A percentile compares a stretch with the other conserved stretches of the same genome.
phyloP scores from a whole-genome alignment of 2,329 filamentous ascomycete genomes.

The Aspergillus ochraceus region DNA sequence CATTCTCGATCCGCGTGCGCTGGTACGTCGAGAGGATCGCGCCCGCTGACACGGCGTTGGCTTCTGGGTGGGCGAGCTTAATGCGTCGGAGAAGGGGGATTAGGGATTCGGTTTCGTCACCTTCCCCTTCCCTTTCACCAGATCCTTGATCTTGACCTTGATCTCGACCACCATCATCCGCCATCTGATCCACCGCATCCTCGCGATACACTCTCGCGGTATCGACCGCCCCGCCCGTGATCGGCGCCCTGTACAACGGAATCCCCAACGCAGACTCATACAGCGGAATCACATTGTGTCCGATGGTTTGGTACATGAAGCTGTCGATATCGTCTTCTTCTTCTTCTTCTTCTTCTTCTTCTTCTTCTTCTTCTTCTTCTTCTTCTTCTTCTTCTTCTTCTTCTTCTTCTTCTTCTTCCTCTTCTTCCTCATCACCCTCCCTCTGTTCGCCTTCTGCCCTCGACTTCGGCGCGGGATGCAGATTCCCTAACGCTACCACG shows the following conservation, averaged over 20 bases:
- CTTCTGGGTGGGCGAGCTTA: slow-evolving; percentile 68
- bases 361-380: too few relatives aligned
- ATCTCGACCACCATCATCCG: neutral
- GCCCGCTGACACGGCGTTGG: slow-evolving; percentile 84
- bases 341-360: slow-evolving; percentile 16
- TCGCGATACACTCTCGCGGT: slow-evolving; percentile 68
- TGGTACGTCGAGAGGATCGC: slow-evolving; percentile 96
- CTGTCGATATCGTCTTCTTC: slow-evolving; percentile 75
- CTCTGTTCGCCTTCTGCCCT: too few relatives aligned
- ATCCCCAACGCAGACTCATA: slow-evolving; percentile 77
- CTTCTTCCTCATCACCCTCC: too few relatives aligned
- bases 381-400: too few relatives aligned
- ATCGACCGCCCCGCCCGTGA: slow-evolving; percentile 70
- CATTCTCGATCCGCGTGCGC: slow-evolving; percentile 89
- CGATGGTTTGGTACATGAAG: slow-evolving; percentile 99
- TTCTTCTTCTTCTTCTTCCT: too few relatives aligned
- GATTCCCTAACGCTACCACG: slow-evolving; percentile 84
- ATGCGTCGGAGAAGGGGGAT: slow-evolving; percentile 70
- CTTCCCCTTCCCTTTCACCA: slow-evolving; percentile 7
- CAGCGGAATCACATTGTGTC: slow-evolving; percentile 80
- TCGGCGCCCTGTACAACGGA: slow-evolving; percentile 79
- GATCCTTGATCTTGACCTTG: neutral
- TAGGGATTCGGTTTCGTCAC: slow-evolving; percentile 88
- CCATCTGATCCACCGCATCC: slow-evolving; percentile 18
- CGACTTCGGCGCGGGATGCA: slow-evolving; percentile 57